A percentile compares a stretch with the other conserved stretches of the same genome.
Evolutionary conservation across 1,139 yeast species (phyloP).

Genomic region (Candida labiduridarum): DNA sequence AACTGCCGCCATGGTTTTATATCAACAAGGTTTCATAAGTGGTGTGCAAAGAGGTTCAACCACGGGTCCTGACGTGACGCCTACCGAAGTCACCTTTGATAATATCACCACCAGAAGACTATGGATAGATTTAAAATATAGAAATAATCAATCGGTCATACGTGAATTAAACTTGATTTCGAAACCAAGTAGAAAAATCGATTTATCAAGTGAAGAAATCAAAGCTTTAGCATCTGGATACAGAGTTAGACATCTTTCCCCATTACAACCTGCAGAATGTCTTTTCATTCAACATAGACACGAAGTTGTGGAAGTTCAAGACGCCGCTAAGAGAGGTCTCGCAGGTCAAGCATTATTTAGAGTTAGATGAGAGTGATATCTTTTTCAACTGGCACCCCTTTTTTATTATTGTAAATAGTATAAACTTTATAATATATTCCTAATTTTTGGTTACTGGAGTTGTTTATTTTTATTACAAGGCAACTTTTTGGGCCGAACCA

Average conservation of each 20-base stretch:
- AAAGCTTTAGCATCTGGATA: slow-evolving; percentile 76
- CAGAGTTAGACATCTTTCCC: slow-evolving; percentile 72
- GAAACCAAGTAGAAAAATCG: slow-evolving; percentile 80
- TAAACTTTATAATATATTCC: neutral
- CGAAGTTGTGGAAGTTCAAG: slow-evolving; percentile 71
- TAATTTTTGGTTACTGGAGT: neutral
- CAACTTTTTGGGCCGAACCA: slow-evolving; percentile 27
- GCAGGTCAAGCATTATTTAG: slow-evolving; percentile 85
- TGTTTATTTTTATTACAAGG: slow-evolving; percentile 18
- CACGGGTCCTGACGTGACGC: slow-evolving; percentile 78
- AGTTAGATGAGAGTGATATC: slow-evolving; percentile 44
- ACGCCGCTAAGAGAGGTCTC: slow-evolving; percentile 74
- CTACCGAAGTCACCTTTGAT: slow-evolving; percentile 84
- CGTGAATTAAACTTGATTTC: slow-evolving; percentile 73
- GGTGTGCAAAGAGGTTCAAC: slow-evolving; percentile 87
- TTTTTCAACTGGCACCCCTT: too few relatives aligned
- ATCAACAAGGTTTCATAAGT: slow-evolving; percentile 87
- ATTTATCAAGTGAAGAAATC: slow-evolving; percentile 64
- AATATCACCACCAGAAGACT: slow-evolving; percentile 84
- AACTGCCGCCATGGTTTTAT: slow-evolving; percentile 79
- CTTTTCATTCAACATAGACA: slow-evolving; percentile 56
- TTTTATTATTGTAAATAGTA: slow-evolving; percentile 1
- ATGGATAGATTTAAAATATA: slow-evolving; percentile 91
- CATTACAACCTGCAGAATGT: slow-evolving; percentile 89
- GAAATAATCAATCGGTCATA: slow-evolving; percentile 78